A percentile compares a stretch with the other conserved stretches of the same genome.
Evolutionary conservation across 1,139 yeast genomes (phyloP).

Genomic region (Magnusiomyces sp.): DNA sequence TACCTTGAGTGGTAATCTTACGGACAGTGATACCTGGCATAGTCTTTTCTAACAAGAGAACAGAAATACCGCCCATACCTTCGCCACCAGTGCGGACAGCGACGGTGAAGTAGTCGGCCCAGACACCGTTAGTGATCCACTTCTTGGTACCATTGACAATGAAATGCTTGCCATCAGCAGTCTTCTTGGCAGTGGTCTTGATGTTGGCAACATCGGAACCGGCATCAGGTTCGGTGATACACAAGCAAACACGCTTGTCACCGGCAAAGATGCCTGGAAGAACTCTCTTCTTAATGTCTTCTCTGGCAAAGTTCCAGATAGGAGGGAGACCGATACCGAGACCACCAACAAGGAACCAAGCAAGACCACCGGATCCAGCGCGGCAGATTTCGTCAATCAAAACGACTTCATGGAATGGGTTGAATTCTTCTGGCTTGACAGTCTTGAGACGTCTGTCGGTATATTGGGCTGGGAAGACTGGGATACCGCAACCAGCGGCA

Average conservation of each 20-base stretch:
- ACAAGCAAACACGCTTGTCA: slow-evolving; percentile 35
- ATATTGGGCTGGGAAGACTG: slow-evolving; percentile 30
- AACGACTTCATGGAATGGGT: slow-evolving; percentile 33
- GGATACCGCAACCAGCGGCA: slow-evolving; percentile 29
- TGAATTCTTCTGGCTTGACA: slow-evolving; percentile 33
- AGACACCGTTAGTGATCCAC: slow-evolving; percentile 40
- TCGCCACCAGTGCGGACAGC: slow-evolving; percentile 40
- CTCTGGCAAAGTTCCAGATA: slow-evolving; percentile 30
- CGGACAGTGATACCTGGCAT: slow-evolving; percentile 35
- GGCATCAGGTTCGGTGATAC: slow-evolving; percentile 39
- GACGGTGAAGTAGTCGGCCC: slow-evolving; percentile 37
- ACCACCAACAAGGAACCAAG: slow-evolving; percentile 37
- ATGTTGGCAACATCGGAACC: slow-evolving; percentile 40
- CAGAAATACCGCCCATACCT: slow-evolving; percentile 37
- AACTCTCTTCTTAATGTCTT: slow-evolving; percentile 30
- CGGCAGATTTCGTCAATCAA: slow-evolving; percentile 35
- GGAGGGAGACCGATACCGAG: slow-evolving; percentile 37
- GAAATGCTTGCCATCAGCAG: slow-evolving; percentile 36
- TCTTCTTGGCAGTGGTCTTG: slow-evolving; percentile 33
- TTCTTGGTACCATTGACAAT: slow-evolving; percentile 39
- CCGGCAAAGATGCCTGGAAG: slow-evolving; percentile 33
- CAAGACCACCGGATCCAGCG: slow-evolving; percentile 35
- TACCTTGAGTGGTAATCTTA: slow-evolving; percentile 36
- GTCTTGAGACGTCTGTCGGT: slow-evolving; percentile 28
- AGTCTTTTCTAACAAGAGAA: slow-evolving; percentile 34